Evolutionary conservation across 1,139 yeast species (phyloP), one percentile per base, ranked within the genome.

Genomic region (Diutina ranongensis): DNA sequence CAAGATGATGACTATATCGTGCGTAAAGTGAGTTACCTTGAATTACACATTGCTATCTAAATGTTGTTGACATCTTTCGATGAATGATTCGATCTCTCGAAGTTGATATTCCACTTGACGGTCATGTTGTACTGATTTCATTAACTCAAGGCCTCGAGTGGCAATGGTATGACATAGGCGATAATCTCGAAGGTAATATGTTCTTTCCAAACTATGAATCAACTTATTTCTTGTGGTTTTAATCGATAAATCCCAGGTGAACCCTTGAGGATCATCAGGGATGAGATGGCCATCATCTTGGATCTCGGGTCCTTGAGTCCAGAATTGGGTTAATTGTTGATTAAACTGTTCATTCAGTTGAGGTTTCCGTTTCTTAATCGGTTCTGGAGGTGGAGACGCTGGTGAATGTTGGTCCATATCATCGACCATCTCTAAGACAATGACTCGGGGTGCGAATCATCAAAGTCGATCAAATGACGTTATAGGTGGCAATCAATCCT

Each of bases 11-110:
- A 63, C 5, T 68, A 72, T 49, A 62, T 69, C 50, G 75, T 74
- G 54, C 61, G 89, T 42, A 66, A 63, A 51, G 76, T 79, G 1
- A 78, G 86, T 50, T 78, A 71, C 33, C 67, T 83, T 13, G 86
- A 82, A 57, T 56, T 74, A 15, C 68, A 70, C 49, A 67, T 82
- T 13, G 71, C 70, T 63, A 55, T 69, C 12, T 34, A 34, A 21
- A 5, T n/a, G 15, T 31, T 31, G 15, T 15, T 31, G 13, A n/a
- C 15, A 31, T 31, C 15, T 31, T 15, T 31, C 4, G 4, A 31
- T 12, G 13, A 31, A 31, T n/a, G 34, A 9, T 31, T 12, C 15
- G 5, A n/a, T 31, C 13, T 31, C 34, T 9, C 15, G 13, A 31
- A 31, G 13, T 15, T 31, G 34, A n/a, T 31, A 15, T 5, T 31